Base-by-base conservation (phyloP, 2,329 filamentous ascomycete species). In the Drechslerella stenobrocha region DNA sequence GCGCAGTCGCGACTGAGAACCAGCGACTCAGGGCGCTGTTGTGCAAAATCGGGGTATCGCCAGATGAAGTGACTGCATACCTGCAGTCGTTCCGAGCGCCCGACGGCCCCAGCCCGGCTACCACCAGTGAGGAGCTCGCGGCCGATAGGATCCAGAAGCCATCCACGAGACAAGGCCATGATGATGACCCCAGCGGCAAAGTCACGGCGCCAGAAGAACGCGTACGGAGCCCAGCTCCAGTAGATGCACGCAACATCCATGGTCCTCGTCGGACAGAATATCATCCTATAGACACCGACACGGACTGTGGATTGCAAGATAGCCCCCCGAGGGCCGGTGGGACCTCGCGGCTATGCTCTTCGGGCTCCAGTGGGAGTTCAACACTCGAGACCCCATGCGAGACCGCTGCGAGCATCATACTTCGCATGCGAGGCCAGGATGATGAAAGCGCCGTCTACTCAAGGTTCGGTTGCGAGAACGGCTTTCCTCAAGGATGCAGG, bases 1-100 rank as follows among this genome's bases (percentile, higher is more conserved):
- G 80, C 20, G 76, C 75, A 56, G 80, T 83, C 15, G 79, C 78
- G 13, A 72, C 77, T 26, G 80, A 81, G 70, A 84, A 83, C 69
- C 75, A 75, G 48, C 73, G 77, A 26, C 74, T 83, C 23, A 76
- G 79, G 11, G 74, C 75, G 35, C 74, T 82, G 60, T 75, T 82
- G 18, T 73, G 74, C 4, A 74, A 75, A 30, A 74, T 75, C 47
- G 79, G 79, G 11, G 76, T 80, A 2, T 52, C 63, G 3, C 13
- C 26, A 32, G 44, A 59, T 18, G 24, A 50, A 13, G 50, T 67
- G 18, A 42, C 48, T 13, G 23, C n/a, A 1, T 60, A 60, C 52
- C 40, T 67, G 11, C 34, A 47, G 24, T 53, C 53, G 1, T 66
- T 48, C 22, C 13, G 18, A 40, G 23, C 13, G 7, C 32, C n/a